These are phyloP conservation scores for Cyclostephanos tholiformis DNA, from an alignment of 108 stramenopile species.

Conservation along the genomic window DNA sequence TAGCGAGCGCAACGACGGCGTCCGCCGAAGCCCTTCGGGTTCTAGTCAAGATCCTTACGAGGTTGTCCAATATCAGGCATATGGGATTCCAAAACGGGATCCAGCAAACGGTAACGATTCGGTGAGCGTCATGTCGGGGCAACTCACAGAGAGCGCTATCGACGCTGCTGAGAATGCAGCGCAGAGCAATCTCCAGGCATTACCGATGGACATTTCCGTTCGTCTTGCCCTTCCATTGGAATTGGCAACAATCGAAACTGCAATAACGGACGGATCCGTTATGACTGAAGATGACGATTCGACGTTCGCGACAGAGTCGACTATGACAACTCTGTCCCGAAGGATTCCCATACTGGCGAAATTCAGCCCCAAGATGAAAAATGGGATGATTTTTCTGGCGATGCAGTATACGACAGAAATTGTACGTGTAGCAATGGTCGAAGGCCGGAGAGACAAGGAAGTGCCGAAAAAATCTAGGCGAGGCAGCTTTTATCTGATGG, in stretches of 20 bases:
- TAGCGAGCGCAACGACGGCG: background rate
- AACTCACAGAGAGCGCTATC: conserved; percentile 13
- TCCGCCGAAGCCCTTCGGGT: background rate
- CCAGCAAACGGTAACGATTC: background rate
- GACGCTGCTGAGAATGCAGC: conserved; percentile 41
- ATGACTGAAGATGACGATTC: conserved; percentile 21
- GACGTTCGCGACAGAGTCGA: conserved; percentile 1
- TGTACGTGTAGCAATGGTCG: conserved; percentile 18
- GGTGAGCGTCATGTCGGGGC: background rate
- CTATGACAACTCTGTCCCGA: conserved; percentile 3
- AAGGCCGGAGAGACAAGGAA: background rate
- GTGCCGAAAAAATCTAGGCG: background rate
- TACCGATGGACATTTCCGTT: conserved; percentile 25
- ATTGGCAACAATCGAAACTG: conserved; percentile 31
- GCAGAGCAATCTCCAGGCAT: conserved; percentile 8
- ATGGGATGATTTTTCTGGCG: conserved; percentile 33
- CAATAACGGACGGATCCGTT: conserved; percentile 2
- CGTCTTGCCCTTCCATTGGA: conserved; percentile 20
- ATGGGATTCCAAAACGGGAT: conserved; percentile 23
- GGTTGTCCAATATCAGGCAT: conserved; percentile 40
- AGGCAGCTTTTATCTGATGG: background rate
- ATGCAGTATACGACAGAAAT: conserved; percentile 39
- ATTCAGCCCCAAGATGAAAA: conserved; percentile 30
- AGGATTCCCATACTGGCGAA: conserved; percentile 44
- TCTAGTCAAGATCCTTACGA: background rate